These are phyloP conservation scores for Eucalyptus pumila DNA, from an alignment of 345 rosid genomes.

Conservation along the genomic window DNA sequence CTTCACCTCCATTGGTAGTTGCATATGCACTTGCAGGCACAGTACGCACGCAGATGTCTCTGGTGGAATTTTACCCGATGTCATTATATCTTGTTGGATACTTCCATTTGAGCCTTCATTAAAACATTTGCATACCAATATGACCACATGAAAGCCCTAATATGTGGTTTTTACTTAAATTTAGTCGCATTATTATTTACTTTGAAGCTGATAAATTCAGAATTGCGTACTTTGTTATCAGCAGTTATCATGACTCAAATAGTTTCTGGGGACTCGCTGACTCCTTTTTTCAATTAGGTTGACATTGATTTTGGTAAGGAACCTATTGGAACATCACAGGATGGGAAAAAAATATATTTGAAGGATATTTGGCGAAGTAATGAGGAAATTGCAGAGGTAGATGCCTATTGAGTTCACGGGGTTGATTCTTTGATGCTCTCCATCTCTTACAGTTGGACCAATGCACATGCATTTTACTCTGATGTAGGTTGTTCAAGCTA, in stretches of 20 bases:
- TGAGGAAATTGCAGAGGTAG: slow-evolving; percentile 65
- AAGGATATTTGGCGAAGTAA: slow-evolving; percentile 75
- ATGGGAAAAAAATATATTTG: slow-evolving; percentile 51
- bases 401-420: neutral
- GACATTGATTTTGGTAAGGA: slow-evolving; percentile 84
- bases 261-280: neutral
- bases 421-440: neutral
- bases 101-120: neutral
- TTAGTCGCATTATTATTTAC: neutral
- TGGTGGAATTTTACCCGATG: neutral
- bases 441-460: neutral
- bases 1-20: slow-evolving; percentile 87
- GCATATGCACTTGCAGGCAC: slow-evolving; percentile 93
- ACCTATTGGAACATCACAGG: slow-evolving; percentile 57
- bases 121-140: neutral
- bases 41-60: slow-evolving; percentile 3
- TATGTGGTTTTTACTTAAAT: neutral
- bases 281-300: slow-evolving; percentile 20
- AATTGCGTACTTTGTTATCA: neutral
- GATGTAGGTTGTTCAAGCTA: slow-evolving; percentile 54
- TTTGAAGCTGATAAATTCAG: neutral
- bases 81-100: neutral
- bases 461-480: neutral
- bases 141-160: neutral
- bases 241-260: neutral